Evolutionary conservation across 768 basidiomycete genomes (phyloP).

Genomic region (Leccinum ochraceum): DNA sequence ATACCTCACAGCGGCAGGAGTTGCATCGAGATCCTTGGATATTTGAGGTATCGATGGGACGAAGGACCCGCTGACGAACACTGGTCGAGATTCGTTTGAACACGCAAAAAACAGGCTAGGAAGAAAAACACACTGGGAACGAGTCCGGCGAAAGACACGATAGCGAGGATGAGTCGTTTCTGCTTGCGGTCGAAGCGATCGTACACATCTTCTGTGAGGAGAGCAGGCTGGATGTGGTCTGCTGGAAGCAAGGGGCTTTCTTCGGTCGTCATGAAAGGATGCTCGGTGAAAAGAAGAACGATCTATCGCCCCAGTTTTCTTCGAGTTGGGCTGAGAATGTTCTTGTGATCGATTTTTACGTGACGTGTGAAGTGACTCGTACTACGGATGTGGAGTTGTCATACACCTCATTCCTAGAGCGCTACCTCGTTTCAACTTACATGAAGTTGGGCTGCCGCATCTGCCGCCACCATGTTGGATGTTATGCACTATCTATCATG

Average conservation of each 20-base stretch:
- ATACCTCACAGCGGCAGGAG: slow-evolving; percentile 59
- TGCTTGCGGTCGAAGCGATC: slow-evolving; percentile 52
- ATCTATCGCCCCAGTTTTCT: not conserved
- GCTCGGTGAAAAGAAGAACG: not conserved
- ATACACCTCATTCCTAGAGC: not conserved
- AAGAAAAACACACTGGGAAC: slow-evolving; percentile 51
- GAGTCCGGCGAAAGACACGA: slow-evolving; percentile 63
- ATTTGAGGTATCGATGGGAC: slow-evolving; percentile 77
- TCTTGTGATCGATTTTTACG: not conserved
- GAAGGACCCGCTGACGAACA: slow-evolving; percentile 68
- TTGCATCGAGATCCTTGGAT: slow-evolving; percentile 59
- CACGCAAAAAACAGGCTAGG: not conserved
- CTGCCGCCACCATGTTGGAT: too few relatives aligned
- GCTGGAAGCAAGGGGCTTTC: slow-evolving; percentile 27
- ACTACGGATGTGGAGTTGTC: too few relatives aligned
- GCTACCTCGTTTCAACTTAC: too few relatives aligned
- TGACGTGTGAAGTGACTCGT: not conserved
- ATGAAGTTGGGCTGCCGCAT: not conserved
- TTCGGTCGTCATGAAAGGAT: slow-evolving; percentile 27
- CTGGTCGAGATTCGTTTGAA: slow-evolving; percentile 36
- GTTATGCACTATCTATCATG: not conserved
- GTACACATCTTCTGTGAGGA: slow-evolving; percentile 44
- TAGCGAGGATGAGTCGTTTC: slow-evolving; percentile 55
- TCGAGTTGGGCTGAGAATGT: not conserved
- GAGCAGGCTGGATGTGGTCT: slow-evolving; percentile 3